phyloP scores from a whole-genome alignment of 208 protist genomes.

The Leishmania guyanensis region DNA sequence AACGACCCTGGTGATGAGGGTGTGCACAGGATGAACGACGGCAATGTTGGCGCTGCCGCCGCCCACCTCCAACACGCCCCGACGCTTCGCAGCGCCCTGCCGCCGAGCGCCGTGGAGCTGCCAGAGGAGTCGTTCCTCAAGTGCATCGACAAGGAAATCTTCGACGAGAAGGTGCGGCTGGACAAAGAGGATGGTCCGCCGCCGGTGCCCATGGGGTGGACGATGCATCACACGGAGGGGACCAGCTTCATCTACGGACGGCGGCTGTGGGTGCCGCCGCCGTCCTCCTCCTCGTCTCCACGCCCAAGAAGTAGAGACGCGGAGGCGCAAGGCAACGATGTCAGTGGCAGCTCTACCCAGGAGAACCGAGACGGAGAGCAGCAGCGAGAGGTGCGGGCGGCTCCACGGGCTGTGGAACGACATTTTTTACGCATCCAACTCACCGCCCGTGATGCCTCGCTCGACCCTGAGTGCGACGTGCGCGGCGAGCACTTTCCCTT shows the following conservation, averaged over 20 bases:
- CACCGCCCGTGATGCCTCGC: slow-evolving; percentile 74
- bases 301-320: neutral
- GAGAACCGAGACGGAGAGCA: neutral
- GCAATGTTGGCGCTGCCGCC: neutral
- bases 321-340: neutral
- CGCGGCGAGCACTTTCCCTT: slow-evolving; percentile 89
- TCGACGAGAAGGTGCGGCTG: slow-evolving; percentile 78
- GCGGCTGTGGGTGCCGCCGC: slow-evolving; percentile 63
- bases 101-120: slow-evolving; percentile 58
- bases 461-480: slow-evolving; percentile 87
- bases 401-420: slow-evolving; percentile 38
- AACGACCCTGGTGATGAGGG: neutral
- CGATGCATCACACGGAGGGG: slow-evolving; percentile 69
- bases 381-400: neutral
- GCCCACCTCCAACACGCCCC: slow-evolving; percentile 14
- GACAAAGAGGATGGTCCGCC: slow-evolving; percentile 81
- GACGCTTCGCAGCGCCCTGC: slow-evolving; percentile 45
- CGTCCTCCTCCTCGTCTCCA: slow-evolving; percentile 1
- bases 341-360: neutral
- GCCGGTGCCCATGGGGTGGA: slow-evolving; percentile 65
- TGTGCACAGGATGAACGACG: neutral
- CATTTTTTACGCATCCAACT: slow-evolving; percentile 83
- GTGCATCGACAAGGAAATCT: slow-evolving; percentile 88
- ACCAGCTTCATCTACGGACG: slow-evolving; percentile 78
- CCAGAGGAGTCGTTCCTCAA: slow-evolving; percentile 72